phyloP scores from a whole-genome alignment of 768 basidiomycete genomes.

The Suillus discolor region DNA sequence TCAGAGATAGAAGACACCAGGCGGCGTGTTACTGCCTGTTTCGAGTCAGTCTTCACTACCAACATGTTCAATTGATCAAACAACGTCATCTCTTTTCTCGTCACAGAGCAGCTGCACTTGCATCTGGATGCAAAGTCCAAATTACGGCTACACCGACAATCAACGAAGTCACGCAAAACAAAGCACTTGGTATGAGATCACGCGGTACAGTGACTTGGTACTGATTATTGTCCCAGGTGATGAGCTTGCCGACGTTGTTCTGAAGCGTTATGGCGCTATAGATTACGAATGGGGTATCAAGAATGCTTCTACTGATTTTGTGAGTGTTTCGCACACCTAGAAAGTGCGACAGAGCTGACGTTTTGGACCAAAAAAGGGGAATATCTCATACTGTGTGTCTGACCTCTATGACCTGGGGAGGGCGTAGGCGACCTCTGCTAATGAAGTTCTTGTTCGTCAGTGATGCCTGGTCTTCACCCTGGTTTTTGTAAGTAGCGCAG shows the following conservation, averaged over 20 bases:
- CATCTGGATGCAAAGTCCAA: conserved; percentile 58
- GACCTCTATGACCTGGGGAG: not conserved
- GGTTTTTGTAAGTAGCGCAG: conserved; percentile 40
- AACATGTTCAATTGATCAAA: not conserved
- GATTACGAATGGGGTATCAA: conserved; percentile 64
- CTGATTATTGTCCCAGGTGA: conserved; percentile 41
- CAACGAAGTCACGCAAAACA: conserved; percentile 66
- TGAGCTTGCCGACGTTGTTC: conserved; percentile 60
- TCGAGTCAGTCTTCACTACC: conserved; percentile 47
- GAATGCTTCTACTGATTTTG: conserved; percentile 77
- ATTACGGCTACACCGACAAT: conserved; percentile 36
- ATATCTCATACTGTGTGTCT: conserved; percentile 63
- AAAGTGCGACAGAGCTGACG: not conserved
- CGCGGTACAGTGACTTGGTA: not conserved
- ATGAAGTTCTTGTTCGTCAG: conserved; percentile 11
- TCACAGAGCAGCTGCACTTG: conserved; percentile 58
- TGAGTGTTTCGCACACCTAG: conserved; percentile 35
- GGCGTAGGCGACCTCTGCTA: not conserved
- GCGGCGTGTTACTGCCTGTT: conserved; percentile 64
- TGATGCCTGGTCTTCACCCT: conserved; percentile 64
- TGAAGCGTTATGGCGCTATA: conserved; percentile 56
- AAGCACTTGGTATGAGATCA: conserved; percentile 47
- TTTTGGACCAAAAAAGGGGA: conserved; percentile 22
- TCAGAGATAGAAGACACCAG: conserved; percentile 55
- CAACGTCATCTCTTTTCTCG: not conserved